Percentiles rank a stretch among this genome's conserved stretches.
phyloP scores from a whole-genome alignment of 176 grass and related monocot genomes.

The Olyra latifolia region DNA sequence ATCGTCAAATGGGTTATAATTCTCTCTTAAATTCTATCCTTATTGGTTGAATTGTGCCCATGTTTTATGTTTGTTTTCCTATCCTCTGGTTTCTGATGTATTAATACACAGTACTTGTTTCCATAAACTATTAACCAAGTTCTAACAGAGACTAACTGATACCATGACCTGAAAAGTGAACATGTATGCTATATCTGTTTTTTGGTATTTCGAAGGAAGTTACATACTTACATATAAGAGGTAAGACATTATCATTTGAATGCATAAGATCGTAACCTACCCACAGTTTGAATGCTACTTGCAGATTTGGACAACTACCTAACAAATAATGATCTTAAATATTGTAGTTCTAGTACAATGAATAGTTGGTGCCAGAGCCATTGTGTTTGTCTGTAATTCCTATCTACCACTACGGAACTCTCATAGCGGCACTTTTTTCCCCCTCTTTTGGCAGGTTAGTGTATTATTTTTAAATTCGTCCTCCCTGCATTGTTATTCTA shows the following conservation, averaged over 20 bases:
- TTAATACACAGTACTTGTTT: not conserved
- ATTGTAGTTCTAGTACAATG: conserved; percentile 5
- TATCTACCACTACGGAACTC: not conserved
- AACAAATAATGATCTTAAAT: not conserved
- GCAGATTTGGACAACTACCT: not conserved
- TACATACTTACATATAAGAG: not conserved
- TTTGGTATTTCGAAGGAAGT: not conserved
- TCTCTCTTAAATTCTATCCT: not conserved
- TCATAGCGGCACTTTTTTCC: not conserved
- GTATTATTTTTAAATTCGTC: not conserved
- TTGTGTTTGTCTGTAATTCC: not conserved
- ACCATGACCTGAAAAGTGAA: not conserved
- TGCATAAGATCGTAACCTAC: not conserved
- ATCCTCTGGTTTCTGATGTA: not conserved
- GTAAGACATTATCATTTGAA: not conserved
- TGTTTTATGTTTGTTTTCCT: not conserved
- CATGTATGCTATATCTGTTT: not conserved
- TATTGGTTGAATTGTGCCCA: not conserved
- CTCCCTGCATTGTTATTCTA: not conserved
- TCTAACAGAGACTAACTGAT: not conserved
- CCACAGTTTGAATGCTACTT: conserved; percentile 14
- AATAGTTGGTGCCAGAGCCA: not conserved
- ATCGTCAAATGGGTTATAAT: not conserved
- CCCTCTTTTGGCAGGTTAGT: not conserved
- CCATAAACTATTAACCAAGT: not conserved